A percentile compares a stretch with the other conserved stretches of the same genome.
phyloP scores from a whole-genome alignment of 2,329 filamentous ascomycete genomes.

The Cercospora janseana region DNA sequence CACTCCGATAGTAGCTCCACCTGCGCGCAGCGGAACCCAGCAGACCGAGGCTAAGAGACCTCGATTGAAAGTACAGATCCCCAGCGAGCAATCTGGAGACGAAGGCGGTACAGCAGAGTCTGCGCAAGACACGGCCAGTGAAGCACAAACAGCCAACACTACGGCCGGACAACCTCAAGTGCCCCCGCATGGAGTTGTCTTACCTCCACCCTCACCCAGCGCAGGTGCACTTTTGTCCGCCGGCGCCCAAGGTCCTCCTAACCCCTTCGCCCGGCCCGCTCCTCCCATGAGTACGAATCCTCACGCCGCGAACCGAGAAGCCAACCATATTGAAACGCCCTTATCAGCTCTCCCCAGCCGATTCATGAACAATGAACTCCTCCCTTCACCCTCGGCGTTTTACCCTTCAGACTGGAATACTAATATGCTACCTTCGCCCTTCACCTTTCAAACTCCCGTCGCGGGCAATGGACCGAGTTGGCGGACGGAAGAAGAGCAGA shows the following conservation, averaged over 20 bases:
- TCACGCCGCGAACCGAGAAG: slow-evolving; percentile 38
- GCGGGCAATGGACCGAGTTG: slow-evolving; percentile 46
- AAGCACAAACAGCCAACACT: slow-evolving; percentile 22
- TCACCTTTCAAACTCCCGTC: slow-evolving; percentile 85
- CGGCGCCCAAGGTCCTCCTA: slow-evolving; percentile 86
- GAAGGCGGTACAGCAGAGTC: slow-evolving; percentile 71
- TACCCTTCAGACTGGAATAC: slow-evolving; percentile 74
- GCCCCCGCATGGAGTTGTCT: slow-evolving; percentile 62
- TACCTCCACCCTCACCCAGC: slow-evolving; percentile 90
- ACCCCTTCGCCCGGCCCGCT: slow-evolving; percentile 87
- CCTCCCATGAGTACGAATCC: slow-evolving; percentile 62
- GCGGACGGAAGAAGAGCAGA: slow-evolving; percentile 40
- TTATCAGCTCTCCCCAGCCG: slow-evolving; percentile 91
- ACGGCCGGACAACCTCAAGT: slow-evolving; percentile 48
- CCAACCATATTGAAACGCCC: slow-evolving; percentile 67
- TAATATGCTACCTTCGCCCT: slow-evolving; percentile 85
- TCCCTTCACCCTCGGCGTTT: slow-evolving; percentile 89
- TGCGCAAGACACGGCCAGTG: slow-evolving; percentile 58
- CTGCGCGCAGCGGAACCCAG: slow-evolving; percentile 74
- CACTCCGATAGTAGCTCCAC: slow-evolving; percentile 65
- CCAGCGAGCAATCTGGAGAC: slow-evolving; percentile 77
- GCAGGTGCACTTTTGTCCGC: slow-evolving; percentile 82
- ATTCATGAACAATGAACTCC: slow-evolving; percentile 81
- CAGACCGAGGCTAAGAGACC: slow-evolving; percentile 70
- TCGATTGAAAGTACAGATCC: slow-evolving; percentile 88